Base-by-base conservation (phyloP, 352 stramenopile species). In the Pythium insidiosum region DNA sequence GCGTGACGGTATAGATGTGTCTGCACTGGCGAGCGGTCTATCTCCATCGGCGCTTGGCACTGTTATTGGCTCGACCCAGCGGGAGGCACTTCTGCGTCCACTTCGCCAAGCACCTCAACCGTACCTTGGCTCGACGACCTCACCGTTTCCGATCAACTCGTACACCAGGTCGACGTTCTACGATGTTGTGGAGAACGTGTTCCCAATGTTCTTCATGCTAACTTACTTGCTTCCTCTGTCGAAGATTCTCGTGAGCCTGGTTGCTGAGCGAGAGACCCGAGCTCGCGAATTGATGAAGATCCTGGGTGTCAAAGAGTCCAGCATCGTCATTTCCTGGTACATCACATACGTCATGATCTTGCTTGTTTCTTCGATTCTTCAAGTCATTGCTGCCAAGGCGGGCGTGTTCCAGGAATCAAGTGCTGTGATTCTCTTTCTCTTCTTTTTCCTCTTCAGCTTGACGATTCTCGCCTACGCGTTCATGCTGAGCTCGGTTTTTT, bases 291-390 rank as follows among this genome's bases (percentile, higher is more conserved):
- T 68, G 31, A 81, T 95, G 53, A 79, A 81, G 55, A 76, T 82
- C 36, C 81, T 98, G 47, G 92, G 93, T 13, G 69, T 98, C 20
- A 91, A 58, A 7, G 73, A 89, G 38, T 62, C 47, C 12, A 59
- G 54, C n/a, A 87, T 89, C 39, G 59, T 84, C 15, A 38, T 66
- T 20, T 78, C 64, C 19, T 89, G 76, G 76, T 87, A 81, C 47
- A 70, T 97, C 39, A 94, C 84, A 22, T 96, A 96, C 68, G 55
- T 83, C 3, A 23, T 73, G 18, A 86, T 96, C 30, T 55, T 96
- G 19, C 53, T 94, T 13, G 31, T 90, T 13, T 67, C 74, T 0
- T 64, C 68, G 0, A 33, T 91, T 3, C 29, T 74, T 3, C 82
- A 92, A 31, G 50, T 75, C 1, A 39, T 69, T 3, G 68, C 65